Conservation (phyloP, 192 early-diverging fungal species). For the Gonapodya sp. region DNA sequence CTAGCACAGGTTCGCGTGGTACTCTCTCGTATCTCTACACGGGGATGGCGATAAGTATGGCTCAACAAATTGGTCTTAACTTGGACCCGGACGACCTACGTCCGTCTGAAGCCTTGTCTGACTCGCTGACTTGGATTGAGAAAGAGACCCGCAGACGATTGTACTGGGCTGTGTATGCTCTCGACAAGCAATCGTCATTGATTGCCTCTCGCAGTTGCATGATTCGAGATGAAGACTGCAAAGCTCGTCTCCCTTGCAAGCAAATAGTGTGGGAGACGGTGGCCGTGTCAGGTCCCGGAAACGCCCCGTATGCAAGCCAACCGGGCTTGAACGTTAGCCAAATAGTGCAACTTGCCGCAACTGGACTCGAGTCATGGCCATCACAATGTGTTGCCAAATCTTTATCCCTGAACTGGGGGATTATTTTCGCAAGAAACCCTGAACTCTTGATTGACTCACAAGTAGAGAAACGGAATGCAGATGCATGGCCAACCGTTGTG, state of each 20-base stretch:
- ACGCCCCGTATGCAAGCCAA: no score
- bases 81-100: constrained; percentile 21
- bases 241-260: neutral
- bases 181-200: neutral
- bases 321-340: no score
- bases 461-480: no score
- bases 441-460: no score
- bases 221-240: neutral
- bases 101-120: no score
- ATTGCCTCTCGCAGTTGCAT: neutral
- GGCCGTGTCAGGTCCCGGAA: no score
- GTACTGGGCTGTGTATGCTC: neutral
- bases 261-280: neutral
- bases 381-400: no score
- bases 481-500: no score
- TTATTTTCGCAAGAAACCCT: no score
- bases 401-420: no score
- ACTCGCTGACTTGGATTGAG: neutral
- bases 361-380: no score
- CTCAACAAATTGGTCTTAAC: constrained; percentile 30
- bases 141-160: neutral
- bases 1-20: constrained; percentile 12
- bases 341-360: no score
- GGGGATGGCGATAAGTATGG: constrained; percentile 37
- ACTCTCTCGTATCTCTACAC: constrained; percentile 38